Percentiles rank a stretch among this genome's conserved stretches.
phyloP scores from a whole-genome alignment of 495 filamentous ascomycete species.

The Pyrenopolyporus hunteri region DNA sequence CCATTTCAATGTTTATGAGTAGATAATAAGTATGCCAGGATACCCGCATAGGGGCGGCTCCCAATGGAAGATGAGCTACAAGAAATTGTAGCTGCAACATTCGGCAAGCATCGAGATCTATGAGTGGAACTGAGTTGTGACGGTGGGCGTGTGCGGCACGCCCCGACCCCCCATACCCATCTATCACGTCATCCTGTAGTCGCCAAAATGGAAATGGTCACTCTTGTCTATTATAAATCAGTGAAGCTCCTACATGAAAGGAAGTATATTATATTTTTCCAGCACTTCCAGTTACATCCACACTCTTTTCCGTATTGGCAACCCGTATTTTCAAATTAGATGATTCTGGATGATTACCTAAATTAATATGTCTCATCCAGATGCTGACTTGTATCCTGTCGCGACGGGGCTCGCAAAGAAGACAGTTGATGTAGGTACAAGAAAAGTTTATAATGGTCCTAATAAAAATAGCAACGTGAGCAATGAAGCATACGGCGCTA shows the following conservation, averaged over 20 bases:
- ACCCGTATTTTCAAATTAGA: not conserved
- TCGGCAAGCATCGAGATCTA: not conserved
- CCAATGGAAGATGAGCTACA: slow-evolving; percentile 20
- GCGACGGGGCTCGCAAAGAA: slow-evolving; percentile 59
- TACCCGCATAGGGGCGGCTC: slow-evolving; percentile 4
- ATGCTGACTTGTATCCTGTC: slow-evolving; percentile 58
- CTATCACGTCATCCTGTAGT: slow-evolving; percentile 9
- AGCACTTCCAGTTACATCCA: not conserved
- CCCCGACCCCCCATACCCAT: not conserved
- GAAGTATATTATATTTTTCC: too few species aligned
- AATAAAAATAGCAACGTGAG: too few species aligned
- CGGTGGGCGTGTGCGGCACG: not conserved
- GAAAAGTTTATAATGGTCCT: not conserved
- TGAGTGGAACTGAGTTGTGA: not conserved
- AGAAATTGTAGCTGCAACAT: not conserved
- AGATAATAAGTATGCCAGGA: slow-evolving; percentile 10
- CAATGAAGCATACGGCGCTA: not conserved
- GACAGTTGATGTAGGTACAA: slow-evolving; percentile 30
- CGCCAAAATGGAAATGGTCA: not conserved
- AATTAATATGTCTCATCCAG: slow-evolving; percentile 40
- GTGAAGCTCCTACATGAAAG: too few species aligned
- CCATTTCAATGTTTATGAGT: slow-evolving; percentile 28
- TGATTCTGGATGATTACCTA: not conserved
- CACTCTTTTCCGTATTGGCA: too few species aligned
- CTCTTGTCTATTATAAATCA: not conserved